Base-by-base conservation (phyloP, 2,329 filamentous ascomycete species). In the Talaromyces atroroseus region DNA sequence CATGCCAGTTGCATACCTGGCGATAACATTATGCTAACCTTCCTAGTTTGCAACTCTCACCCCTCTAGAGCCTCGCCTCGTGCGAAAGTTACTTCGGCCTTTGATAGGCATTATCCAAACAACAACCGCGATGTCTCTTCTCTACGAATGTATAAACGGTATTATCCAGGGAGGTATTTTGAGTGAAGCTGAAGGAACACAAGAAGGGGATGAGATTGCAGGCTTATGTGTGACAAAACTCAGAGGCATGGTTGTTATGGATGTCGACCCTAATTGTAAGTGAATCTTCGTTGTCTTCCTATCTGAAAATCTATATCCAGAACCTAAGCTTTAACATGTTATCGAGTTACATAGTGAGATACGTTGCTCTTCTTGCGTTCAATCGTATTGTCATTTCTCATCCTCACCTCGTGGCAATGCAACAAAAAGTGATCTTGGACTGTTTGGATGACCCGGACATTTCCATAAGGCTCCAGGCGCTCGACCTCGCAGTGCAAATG, bases 91-190 rank as follows among this genome's bases (percentile, higher is more conserved):
- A 16, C 76, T 97, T 29, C 90, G 92, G 7, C 94, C 94, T 16
- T 77, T 99, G 59, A 96, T 91, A 0, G 90, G 89, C 63, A 87
- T 99, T 49, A 97, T 99, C 61, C 87, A 90, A 64, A 96, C 92
- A 0, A 99, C 94, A 0, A 88, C 89, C 5, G 94, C 94, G 26
- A 97, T 97, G 94, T 97, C 94, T n/a, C 75, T 99, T 26, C 76
- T 97, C 5, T 99, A 99, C 65, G 94, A 99, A 74, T 99, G 94
- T 68, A 96, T 99, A 73, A 96, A 95, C 70, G 94, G 94, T 23
- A 95, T 99, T 60, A 96, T 99, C 58, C 92, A 96, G 70, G 94
- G 94, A 26, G 94, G 94, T 0, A 96, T 99, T 57, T 77, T 99
- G 50, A 89, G 90, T 32, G 89, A 87, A 46, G 85, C 86, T 26